These are phyloP conservation scores for Metschnikowia lachancei DNA, from an alignment of 805 yeast species.

Conservation along the genomic window DNA sequence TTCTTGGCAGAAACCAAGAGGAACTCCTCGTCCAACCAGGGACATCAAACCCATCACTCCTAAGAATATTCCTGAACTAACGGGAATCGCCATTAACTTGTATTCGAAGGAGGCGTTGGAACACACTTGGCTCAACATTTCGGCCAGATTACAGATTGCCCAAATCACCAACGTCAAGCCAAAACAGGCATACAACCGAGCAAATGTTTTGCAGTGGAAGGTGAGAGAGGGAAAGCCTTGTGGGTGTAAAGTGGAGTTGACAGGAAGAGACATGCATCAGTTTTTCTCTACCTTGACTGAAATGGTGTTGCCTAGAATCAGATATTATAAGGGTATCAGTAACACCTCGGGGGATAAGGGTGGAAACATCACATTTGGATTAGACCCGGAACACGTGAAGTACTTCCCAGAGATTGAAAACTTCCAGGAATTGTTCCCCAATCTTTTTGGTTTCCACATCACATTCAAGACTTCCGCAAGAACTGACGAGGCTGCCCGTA, in stretches of 20 bases:
- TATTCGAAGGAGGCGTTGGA: slow-evolving; percentile 71
- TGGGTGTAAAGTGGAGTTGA: slow-evolving; percentile 81
- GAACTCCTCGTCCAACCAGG: slow-evolving; percentile 70
- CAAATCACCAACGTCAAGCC: slow-evolving; percentile 95
- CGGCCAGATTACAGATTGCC: slow-evolving; percentile 77
- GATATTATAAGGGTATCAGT: slow-evolving; percentile 79
- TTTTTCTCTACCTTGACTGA: slow-evolving; percentile 85
- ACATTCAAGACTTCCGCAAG: slow-evolving; percentile 86
- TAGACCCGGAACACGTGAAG: slow-evolving; percentile 71
- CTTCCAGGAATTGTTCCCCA: slow-evolving; percentile 86
- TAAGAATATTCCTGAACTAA: slow-evolving; percentile 68
- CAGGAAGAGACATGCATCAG: slow-evolving; percentile 81
- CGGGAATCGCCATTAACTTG: slow-evolving; percentile 69
- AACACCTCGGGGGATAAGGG: slow-evolving; percentile 75
- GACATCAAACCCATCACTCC: slow-evolving; percentile 66
- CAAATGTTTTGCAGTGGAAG: slow-evolving; percentile 82
- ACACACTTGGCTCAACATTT: slow-evolving; percentile 67
- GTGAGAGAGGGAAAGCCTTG: slow-evolving; percentile 83
- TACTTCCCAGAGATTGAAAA: slow-evolving; percentile 92
- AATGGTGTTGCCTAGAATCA: slow-evolving; percentile 86
- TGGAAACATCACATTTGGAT: slow-evolving; percentile 85
- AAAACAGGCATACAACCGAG: slow-evolving; percentile 63
- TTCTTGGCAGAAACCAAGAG: slow-evolving; percentile 70
- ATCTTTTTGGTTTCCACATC: slow-evolving; percentile 79
- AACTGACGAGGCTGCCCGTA: slow-evolving; percentile 85